A percentile compares a stretch with the other conserved stretches of the same genome.
Conservation (phyloP, 1,284 basidiomycete species). For the Stygiomarasmius scandens region DNA sequence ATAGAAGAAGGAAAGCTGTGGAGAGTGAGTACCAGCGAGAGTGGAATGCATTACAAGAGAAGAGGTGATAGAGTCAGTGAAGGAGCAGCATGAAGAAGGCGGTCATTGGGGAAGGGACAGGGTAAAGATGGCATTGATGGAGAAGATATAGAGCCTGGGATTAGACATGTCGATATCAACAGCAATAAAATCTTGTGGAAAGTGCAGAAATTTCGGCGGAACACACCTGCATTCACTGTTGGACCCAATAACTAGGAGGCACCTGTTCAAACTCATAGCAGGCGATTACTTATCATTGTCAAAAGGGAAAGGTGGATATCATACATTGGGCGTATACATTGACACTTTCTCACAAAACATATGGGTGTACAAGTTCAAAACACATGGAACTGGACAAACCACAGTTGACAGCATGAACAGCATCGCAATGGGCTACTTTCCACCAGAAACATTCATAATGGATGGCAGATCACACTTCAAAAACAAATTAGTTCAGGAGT, state of each 20-base stretch:
- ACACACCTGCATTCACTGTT: conserved; percentile 31
- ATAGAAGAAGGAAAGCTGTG: conserved; percentile 36
- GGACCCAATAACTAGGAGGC: conserved; percentile 37
- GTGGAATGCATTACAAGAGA: too few species aligned
- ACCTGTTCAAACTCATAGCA: conserved; percentile 37
- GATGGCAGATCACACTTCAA: conserved; percentile 44
- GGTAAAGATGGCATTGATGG: conserved; percentile 29
- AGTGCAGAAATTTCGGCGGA: conserved; percentile 30
- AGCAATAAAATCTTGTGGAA: conserved; percentile 30
- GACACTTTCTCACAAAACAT: conserved; percentile 30
- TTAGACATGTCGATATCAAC: conserved; percentile 31
- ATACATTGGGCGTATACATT: conserved; percentile 28
- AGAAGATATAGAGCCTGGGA: conserved; percentile 29
- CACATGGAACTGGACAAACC: conserved; percentile 25
- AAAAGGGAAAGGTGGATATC: conserved; percentile 32
- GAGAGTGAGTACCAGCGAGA: conserved; percentile 24
- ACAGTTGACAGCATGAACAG: conserved; percentile 23
- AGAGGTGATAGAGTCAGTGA: conserved; percentile 14
- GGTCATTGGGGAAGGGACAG: conserved; percentile 34
- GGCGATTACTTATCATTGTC: conserved; percentile 37
- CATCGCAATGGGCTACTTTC: conserved; percentile 26
- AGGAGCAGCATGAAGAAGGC: conserved; percentile 19
- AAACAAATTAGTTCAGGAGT: conserved; percentile 30
- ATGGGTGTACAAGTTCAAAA: conserved; percentile 31
- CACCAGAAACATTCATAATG: conserved; percentile 37